Percentiles rank a stretch among this genome's conserved stretches.
Conservation (phyloP, 2,329 filamentous ascomycete genomes). For the Sporothrix curviconia region DNA sequence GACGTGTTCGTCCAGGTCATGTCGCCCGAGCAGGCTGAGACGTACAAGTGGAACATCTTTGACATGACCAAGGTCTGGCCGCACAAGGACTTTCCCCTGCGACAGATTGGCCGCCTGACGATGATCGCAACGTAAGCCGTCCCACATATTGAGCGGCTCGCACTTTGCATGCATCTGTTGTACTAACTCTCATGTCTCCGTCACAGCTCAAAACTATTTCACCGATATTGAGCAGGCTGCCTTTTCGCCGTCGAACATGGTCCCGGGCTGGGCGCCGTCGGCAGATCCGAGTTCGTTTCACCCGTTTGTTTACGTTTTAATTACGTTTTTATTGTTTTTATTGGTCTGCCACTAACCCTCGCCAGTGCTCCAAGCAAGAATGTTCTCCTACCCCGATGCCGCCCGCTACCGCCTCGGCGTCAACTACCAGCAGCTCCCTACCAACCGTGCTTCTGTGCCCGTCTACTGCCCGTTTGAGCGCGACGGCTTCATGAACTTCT, state of each 20-base stretch:
- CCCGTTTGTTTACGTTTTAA: too few relatives aligned
- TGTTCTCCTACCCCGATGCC: conserved; percentile 57
- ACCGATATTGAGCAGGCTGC: too few relatives aligned
- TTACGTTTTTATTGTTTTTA: too few relatives aligned
- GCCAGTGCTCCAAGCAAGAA: conserved; percentile 48
- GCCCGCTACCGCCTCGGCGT: conserved; percentile 56
- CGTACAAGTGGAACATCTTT: conserved; percentile 57
- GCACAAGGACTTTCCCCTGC: conserved; percentile 53
- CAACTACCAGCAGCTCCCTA: conserved; percentile 60
- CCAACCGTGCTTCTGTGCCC: conserved; percentile 49
- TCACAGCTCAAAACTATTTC: too few relatives aligned
- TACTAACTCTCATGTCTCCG: not conserved
- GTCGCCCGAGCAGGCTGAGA: conserved; percentile 55
- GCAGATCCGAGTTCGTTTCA: too few relatives aligned
- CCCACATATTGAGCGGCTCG: not conserved
- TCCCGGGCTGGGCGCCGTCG: too few relatives aligned
- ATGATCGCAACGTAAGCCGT: not conserved
- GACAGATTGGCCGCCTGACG: conserved; percentile 52
- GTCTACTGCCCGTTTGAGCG: conserved; percentile 64
- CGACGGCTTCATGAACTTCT: conserved; percentile 65
- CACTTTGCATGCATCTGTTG: not conserved
- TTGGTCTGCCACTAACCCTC: conserved; percentile 2
- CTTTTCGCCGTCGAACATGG: too few relatives aligned
- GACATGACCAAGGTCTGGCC: conserved; percentile 67
- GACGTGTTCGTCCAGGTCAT: conserved; percentile 58